Evolutionary conservation across 371 early-diverging fungal species (phyloP).

Genomic region (Parasitella parasitica): DNA sequence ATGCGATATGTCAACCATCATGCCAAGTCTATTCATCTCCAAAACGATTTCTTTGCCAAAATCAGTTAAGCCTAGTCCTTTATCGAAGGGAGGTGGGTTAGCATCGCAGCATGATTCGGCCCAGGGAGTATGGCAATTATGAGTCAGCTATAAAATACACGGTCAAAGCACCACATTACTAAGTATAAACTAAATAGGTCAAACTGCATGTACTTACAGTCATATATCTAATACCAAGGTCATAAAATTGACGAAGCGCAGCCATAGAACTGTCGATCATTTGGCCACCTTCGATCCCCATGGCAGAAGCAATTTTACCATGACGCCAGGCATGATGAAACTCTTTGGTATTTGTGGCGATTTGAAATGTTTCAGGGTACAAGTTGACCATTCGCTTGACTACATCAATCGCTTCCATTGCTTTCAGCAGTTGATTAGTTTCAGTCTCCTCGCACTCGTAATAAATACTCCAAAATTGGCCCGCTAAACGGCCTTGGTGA

Average conservation of each 20-base stretch:
- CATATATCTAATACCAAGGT: slow-evolving; percentile 68
- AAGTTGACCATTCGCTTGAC: slow-evolving; percentile 53
- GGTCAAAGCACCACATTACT: no score
- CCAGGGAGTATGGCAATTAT: slow-evolving; percentile 70
- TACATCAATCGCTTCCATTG: slow-evolving; percentile 61
- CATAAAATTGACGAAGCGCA: slow-evolving; percentile 55
- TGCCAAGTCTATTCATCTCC: slow-evolving; percentile 73
- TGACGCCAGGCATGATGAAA: slow-evolving; percentile 41
- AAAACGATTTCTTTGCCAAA: slow-evolving; percentile 56
- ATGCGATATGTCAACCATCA: slow-evolving; percentile 71
- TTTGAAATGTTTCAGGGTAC: slow-evolving; percentile 53
- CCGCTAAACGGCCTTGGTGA: slow-evolving; percentile 50
- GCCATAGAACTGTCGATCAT: slow-evolving; percentile 62
- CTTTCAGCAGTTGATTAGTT: slow-evolving; percentile 37
- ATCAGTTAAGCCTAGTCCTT: slow-evolving; percentile 51
- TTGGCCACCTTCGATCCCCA: slow-evolving; percentile 73
- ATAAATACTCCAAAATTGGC: slow-evolving; percentile 68
- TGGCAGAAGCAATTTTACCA: slow-evolving; percentile 57
- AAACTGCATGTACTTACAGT: slow-evolving; percentile 37
- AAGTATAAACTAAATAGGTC: not conserved
- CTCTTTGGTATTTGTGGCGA: slow-evolving; percentile 48
- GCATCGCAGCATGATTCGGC: slow-evolving; percentile 60
- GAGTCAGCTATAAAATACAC: slow-evolving; percentile 46
- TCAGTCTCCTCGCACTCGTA: slow-evolving; percentile 39
- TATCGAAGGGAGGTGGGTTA: slow-evolving; percentile 45